Evolutionary conservation across 2,329 filamentous ascomycete species (phyloP), one percentile per base, ranked within the genome.

Genomic region (Sclerotinia sclerotiorum): DNA sequence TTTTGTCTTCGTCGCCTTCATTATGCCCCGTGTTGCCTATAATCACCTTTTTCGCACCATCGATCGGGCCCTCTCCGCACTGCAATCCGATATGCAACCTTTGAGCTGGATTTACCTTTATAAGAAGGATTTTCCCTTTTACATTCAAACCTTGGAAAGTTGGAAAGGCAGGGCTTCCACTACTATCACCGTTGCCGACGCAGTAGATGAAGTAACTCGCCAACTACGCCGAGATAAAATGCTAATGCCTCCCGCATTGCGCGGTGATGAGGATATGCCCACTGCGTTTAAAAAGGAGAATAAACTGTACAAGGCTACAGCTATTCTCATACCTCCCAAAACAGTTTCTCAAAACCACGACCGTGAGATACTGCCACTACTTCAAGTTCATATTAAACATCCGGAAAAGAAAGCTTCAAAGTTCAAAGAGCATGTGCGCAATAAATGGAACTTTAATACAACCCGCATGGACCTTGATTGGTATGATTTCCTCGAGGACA

Each of bases 21-120:
- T 72, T 60, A 73, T 73, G 49, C 69, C 71, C 13, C 44, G 27
- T 3, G 62, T 55, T 39, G 69, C 65, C 32, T 73, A 70, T 21
- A 63, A 72, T 5, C 56, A 67, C 35, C 24, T 73, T 24, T 42
- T 42, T 27, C 60, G 29, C 8, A 35, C 48, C 21, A 63, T 63
- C 29, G 46, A 63, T 17, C 10, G 32, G 11, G 60, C 46, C n/a
- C 46, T 63, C 5, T 63, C 60, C 29, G 29, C 29, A 10, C 29
- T 63, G 8, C n/a, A 63, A 4, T 15, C 29, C 2, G 60, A 46
- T 52, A 5, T n/a, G 11, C 46, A 63, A 19, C 46, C 60, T 17
- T 32, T 63, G 17, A n/a, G 52, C 19, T 66, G 69, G 57, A 57
- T 72, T 17, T 60, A 69, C 57, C 32, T 73, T 2, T 65, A 29